Base-by-base conservation (phyloP, 345 rosid genomes). In the Moricandia moricandioides region DNA sequence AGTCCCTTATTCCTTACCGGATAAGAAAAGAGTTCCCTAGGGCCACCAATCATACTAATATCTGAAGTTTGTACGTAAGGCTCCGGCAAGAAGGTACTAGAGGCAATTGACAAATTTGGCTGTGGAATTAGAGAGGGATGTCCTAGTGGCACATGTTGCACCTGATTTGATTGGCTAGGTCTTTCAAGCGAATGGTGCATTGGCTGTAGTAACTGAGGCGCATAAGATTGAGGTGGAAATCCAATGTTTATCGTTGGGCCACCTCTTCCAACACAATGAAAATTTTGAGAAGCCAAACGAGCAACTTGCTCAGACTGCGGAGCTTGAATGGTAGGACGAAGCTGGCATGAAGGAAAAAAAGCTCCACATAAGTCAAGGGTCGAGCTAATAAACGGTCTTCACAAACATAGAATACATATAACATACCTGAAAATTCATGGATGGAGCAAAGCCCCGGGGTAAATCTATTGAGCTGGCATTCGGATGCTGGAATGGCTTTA, bases 361-460 rank as follows among this genome's bases (percentile, higher is more conserved):
- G 31, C 33, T 56, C 16, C 30, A 34, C 45, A 56, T 17, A 31
- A 31, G 62, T 35, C 45, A 47, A 26, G 67, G 62, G 58, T 51
- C 62, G 62, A 74, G 67, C 52, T 51, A 40, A 70, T 34, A 74
- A 35, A 37, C 58, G 70, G 67, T 65, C 58, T 33, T 66, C 69
- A 70, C 29, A 80, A 65, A 70, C 71, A 72, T 26, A 71, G 7
- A 51, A n/a, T 33, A 61, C 72, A 74, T 75, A 74, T 64, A 60
- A 81, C 60, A 77, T 80, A 94, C 98, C 80, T 87, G 96, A 79
- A 79, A 80, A 54, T 88, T 79, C 80, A 89, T 76, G n/a, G 92
- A 82, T 2, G 88, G 92, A 74, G 82, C 78, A 78, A 85, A 87
- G 83, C 84, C 86, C 65, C 83, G 88, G 72, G 88, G 79, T 75